Base-by-base conservation (phyloP, 2,329 filamentous ascomycete genomes). In the Aspergillus sp. region DNA sequence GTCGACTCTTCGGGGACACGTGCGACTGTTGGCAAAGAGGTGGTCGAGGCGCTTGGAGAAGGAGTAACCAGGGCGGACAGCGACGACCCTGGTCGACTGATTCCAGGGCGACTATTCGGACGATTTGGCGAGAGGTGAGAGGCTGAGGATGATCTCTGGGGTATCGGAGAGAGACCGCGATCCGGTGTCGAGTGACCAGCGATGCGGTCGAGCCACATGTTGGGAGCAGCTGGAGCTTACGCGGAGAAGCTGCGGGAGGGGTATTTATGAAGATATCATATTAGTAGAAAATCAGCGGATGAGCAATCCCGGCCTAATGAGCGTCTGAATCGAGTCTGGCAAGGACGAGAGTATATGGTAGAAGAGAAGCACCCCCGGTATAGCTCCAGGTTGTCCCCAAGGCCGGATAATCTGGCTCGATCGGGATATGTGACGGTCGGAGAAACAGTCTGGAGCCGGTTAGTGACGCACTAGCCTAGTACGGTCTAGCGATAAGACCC, bases 161-260 rank as follows among this genome's bases (percentile, higher is more conserved):
- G 83, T 27, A 87, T 82, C 48, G 90, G 89, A 62, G 91, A 92
- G 70, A 86, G 89, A 50, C 88, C 80, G 71, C 91, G 86, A 72
- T 83, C 72, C 49, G 85, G 79, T 73, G 84, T 86, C 57, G 87
- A 84, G 74, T 89, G 87, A 67, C 84, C 87, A 63, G 89, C 88
- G 64, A 96, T 86, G 73, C 92, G 89, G 79, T 96, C 92, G 71
- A 96, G 86, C 92, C 92, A 96, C 91, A 96, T 96, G 50, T 56
- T 75, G 27, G 9, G 27, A 31, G 27, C 27, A 31, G 27, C 27
- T 31, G 49, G 45, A 40, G 52, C 53, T 48, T 49, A 55, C 54
- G 57, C 55, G 56, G 56, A 35, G 52, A 53, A 49, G 46, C 58
- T 61, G 57, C 62, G 56, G 56, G 48, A 43, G 49, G 57, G 55